These are phyloP conservation scores for Gaeumannomyces sp. DNA, from an alignment of 2,329 filamentous ascomycete genomes.

Conservation along the genomic window DNA sequence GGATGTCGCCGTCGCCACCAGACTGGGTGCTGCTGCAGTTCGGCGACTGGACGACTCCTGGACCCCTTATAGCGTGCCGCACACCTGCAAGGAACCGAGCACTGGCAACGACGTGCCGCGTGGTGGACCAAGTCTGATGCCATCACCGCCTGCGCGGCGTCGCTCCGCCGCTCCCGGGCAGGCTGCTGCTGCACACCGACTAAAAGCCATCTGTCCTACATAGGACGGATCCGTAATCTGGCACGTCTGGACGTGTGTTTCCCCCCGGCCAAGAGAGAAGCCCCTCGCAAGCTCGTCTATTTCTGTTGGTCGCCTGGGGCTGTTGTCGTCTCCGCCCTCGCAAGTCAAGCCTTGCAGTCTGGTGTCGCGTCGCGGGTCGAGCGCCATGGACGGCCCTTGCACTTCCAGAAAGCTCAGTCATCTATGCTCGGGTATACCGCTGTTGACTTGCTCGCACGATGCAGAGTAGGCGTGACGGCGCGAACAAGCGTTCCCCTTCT, in stretches of 20 bases:
- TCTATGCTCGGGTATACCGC: background rate
- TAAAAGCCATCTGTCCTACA: background rate
- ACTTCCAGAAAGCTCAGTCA: background rate
- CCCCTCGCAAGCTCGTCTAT: too few relatives aligned
- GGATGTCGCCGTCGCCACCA: background rate
- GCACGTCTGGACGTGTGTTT: background rate
- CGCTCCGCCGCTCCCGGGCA: background rate
- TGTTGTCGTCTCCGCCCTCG: too few relatives aligned
- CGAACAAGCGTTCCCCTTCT: background rate
- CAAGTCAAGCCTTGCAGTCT: too few relatives aligned
- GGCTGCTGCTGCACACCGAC: background rate
- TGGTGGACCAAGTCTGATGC: background rate
- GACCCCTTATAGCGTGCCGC: constrained; percentile 12
- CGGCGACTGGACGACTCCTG: background rate
- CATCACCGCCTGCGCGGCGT: background rate
- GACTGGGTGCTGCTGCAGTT: background rate
- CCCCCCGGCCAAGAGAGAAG: background rate
- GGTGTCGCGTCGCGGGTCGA: background rate
- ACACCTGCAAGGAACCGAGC: constrained; percentile 19
- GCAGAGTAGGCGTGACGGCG: too few relatives aligned
- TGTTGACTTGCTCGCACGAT: background rate
- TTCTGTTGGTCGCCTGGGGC: background rate
- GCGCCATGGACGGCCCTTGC: background rate
- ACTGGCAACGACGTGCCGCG: background rate
- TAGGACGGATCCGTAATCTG: background rate